These are phyloP conservation scores for Epichloe hybrida DNA, from an alignment of 2,329 filamentous ascomycete species.

Conservation along the genomic window DNA sequence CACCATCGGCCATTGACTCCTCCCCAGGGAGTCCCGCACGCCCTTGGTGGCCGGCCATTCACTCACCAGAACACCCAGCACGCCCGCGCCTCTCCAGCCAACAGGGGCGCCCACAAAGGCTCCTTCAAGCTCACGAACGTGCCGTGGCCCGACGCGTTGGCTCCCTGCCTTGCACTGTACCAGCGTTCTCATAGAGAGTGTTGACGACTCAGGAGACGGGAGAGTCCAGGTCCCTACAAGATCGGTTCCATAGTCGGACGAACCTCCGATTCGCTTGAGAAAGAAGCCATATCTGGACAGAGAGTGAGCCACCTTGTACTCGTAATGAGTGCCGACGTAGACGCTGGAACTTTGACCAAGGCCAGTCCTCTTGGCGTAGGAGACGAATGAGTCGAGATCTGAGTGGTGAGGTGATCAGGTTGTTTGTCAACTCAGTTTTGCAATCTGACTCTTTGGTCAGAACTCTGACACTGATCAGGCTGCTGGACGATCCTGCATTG, in stretches of 20 bases:
- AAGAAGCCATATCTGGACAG: conserved; percentile 50
- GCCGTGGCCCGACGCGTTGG: conserved; percentile 38
- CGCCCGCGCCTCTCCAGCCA: conserved; percentile 52
- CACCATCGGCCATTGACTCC: conserved; percentile 57
- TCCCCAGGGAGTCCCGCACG: conserved; percentile 55
- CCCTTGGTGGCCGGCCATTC: conserved; percentile 63
- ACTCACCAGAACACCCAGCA: conserved; percentile 59
- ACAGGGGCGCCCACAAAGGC: conserved; percentile 60
- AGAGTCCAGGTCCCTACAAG: conserved; percentile 58
- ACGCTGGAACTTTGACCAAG: conserved; percentile 43
- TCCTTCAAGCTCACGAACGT: conserved; percentile 67
- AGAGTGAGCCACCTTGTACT: conserved; percentile 50
- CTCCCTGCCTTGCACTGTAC: conserved; percentile 56
- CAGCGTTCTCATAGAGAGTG: conserved; percentile 29
- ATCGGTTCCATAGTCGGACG: conserved; percentile 59
- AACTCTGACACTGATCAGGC: too few species aligned
- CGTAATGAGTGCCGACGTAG: conserved; percentile 63
- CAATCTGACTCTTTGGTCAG: too few species aligned
- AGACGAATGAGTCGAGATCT: conserved; percentile 50
- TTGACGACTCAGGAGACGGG: conserved; percentile 17
- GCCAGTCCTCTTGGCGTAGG: conserved; percentile 43
- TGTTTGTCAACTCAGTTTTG: background rate
- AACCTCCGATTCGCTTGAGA: conserved; percentile 51
- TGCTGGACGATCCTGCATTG: too few species aligned
- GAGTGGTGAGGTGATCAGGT: conserved; percentile 36